Evolutionary conservation across 78 protist genomes (phyloP).

Genomic region (Bodo saltans): DNA sequence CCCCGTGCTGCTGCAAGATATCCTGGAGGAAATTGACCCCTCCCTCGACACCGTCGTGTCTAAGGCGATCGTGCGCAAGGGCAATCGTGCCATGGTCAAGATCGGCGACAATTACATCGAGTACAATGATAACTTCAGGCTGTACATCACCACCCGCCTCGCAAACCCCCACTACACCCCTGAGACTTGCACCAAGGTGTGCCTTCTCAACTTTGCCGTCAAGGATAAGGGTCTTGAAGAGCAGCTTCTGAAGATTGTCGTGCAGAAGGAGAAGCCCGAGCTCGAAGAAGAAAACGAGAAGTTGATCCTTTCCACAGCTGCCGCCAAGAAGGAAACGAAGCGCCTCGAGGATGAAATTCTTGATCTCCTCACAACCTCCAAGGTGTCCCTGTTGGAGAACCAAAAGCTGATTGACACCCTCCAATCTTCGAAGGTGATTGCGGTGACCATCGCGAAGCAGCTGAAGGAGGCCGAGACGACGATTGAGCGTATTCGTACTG

Average conservation of each 20-base stretch:
- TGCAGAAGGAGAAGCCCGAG: slow-evolving; percentile 71
- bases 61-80: slow-evolving; percentile 45
- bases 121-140: slow-evolving; percentile 65
- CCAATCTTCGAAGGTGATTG: slow-evolving; percentile 54
- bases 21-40: slow-evolving; percentile 65
- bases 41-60: slow-evolving; percentile 69
- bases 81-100: slow-evolving; percentile 33
- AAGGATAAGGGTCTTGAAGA: slow-evolving; percentile 79
- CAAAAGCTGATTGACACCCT: slow-evolving; percentile 55
- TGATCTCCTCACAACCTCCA: slow-evolving; percentile 41
- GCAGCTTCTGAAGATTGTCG: slow-evolving; percentile 81
- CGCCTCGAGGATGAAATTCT: slow-evolving; percentile 82
- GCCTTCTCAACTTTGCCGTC: slow-evolving; percentile 86
- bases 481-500: slow-evolving; percentile 42
- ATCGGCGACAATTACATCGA: slow-evolving; percentile 77
- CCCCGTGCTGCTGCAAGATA: slow-evolving; percentile 75
- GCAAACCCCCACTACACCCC: slow-evolving; percentile 82
- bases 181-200: slow-evolving; percentile 69
- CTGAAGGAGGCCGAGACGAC: slow-evolving; percentile 46
- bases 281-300: slow-evolving; percentile 71
- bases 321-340: slow-evolving; percentile 41
- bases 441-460: slow-evolving; percentile 43
- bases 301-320: slow-evolving; percentile 60
- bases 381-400: slow-evolving; percentile 71
- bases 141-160: slow-evolving; percentile 77